phyloP scores from a whole-genome alignment of 2,329 filamentous ascomycete genomes.

The Fusarium abutilonis region DNA sequence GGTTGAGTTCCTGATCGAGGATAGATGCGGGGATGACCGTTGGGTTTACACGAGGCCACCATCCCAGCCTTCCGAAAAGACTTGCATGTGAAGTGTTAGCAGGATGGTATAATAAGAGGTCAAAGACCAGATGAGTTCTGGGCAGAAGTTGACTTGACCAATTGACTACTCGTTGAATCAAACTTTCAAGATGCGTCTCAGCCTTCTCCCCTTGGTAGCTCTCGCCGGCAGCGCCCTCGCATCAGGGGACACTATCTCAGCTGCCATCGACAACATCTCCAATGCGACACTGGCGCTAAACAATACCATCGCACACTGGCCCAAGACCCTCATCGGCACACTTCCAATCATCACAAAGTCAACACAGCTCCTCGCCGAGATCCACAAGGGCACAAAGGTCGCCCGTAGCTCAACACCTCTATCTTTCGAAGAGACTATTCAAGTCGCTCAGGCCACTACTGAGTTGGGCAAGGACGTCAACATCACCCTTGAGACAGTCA shows the following conservation, averaged over 20 bases:
- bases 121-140: constrained; percentile 9
- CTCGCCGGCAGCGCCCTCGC: constrained; percentile 45
- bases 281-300: constrained; percentile 49
- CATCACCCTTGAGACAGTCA: constrained; percentile 51
- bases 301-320: constrained; percentile 50
- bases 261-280: constrained; percentile 51
- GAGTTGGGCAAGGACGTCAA: constrained; percentile 53
- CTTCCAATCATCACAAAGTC: constrained; percentile 55
- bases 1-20: constrained; percentile 34
- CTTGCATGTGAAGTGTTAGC: constrained; percentile 31
- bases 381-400: constrained; percentile 52
- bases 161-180: constrained; percentile 27
- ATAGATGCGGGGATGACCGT: constrained; percentile 36
- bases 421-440: constrained; percentile 51
- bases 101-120: constrained; percentile 31
- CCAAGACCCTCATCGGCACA: constrained; percentile 51
- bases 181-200: constrained; percentile 41
- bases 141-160: constrained; percentile 35
- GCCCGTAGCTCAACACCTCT: constrained; percentile 53
- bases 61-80: constrained; percentile 27
- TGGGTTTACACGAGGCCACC: constrained; percentile 37
- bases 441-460: constrained; percentile 51
- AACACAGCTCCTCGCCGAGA: constrained; percentile 51
- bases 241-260: constrained; percentile 49
- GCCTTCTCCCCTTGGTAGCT: constrained; percentile 37